Conservation (phyloP, 805 yeast species). For the Barnettozyma pratensis region DNA sequence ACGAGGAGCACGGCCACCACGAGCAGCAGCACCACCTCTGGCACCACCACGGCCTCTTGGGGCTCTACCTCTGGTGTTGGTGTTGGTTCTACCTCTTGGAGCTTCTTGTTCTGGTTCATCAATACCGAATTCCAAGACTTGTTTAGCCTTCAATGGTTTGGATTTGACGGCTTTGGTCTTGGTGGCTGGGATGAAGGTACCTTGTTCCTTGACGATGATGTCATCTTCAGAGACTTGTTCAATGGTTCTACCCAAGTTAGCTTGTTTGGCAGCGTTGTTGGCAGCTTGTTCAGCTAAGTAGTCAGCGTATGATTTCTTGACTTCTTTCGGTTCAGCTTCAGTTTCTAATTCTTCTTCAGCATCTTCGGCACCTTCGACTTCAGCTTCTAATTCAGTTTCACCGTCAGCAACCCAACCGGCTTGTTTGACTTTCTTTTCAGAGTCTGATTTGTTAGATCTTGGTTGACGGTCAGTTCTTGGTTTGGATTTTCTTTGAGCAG, state of each 20-base stretch:
- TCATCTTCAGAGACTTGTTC: conserved; percentile 42
- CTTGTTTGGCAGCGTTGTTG: conserved; percentile 45
- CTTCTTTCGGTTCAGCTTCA: conserved; percentile 43
- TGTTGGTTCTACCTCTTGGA: conserved; percentile 29
- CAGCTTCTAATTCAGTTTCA: conserved; percentile 63
- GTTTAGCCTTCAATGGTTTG: conserved; percentile 81
- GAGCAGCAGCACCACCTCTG: conserved; percentile 17
- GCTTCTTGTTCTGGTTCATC: conserved; percentile 42
- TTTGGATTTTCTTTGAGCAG: conserved; percentile 48
- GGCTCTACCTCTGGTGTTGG: conserved; percentile 27
- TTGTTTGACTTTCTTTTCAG: conserved; percentile 76
- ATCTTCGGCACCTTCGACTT: conserved; percentile 48
- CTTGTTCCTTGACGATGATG: conserved; percentile 60
- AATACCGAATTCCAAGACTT: conserved; percentile 64
- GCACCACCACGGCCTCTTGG: conserved; percentile 28
- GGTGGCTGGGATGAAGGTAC: conserved; percentile 53
- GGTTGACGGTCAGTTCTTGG: conserved; percentile 74
- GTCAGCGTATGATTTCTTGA: conserved; percentile 73
- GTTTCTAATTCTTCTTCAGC: conserved; percentile 40
- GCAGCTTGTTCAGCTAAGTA: conserved; percentile 70
- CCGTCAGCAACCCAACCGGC: conserved; percentile 83
- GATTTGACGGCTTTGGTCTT: conserved; percentile 60
- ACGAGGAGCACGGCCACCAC: conserved; percentile 18
- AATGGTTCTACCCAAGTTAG: conserved; percentile 33
- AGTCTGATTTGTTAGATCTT: conserved; percentile 77